phyloP scores from a whole-genome alignment of 2,329 filamentous ascomycete species.

The Clonostachys chloroleuca region DNA sequence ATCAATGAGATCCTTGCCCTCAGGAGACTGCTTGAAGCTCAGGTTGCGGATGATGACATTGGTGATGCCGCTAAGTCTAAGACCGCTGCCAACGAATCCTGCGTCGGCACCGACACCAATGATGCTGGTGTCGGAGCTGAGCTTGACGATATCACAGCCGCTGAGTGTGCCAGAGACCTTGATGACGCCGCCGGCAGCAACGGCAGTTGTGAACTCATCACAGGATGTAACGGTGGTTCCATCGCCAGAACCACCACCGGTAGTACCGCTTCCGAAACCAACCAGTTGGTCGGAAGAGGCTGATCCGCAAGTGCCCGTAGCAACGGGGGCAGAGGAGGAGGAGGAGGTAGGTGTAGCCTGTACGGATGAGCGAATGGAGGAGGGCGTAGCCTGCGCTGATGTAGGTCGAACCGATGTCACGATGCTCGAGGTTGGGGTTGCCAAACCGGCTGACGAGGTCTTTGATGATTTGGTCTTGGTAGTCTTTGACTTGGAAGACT shows the following conservation, averaged over 20 bases:
- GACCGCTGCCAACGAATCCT: conserved; percentile 36
- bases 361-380: too few relatives aligned
- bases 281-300: conserved; percentile 4
- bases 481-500: too few relatives aligned
- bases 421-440: too few relatives aligned
- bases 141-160: conserved; percentile 33
- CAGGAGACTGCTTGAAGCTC: conserved; percentile 39
- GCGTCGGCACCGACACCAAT: conserved; percentile 38
- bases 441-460: too few relatives aligned
- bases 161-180: conserved; percentile 37
- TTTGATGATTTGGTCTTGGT: too few relatives aligned
- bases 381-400: too few relatives aligned
- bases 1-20: conserved; percentile 43
- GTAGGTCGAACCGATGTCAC: too few relatives aligned
- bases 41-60: conserved; percentile 56
- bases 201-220: conserved; percentile 29
- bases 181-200: conserved; percentile 32
- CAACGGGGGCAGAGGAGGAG: too few relatives aligned
- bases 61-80: conserved; percentile 37
- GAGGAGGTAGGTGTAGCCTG: too few relatives aligned
- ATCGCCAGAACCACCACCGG: conserved; percentile 37
- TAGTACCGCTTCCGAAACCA: conserved; percentile 30
- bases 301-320: not conserved
- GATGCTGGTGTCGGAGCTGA: conserved; percentile 44
- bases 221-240: conserved; percentile 39